A percentile compares a stretch with the other conserved stretches of the same genome.
Evolutionary conservation across 441 rosid species (phyloP).

Genomic region (Mallotus repandus): DNA sequence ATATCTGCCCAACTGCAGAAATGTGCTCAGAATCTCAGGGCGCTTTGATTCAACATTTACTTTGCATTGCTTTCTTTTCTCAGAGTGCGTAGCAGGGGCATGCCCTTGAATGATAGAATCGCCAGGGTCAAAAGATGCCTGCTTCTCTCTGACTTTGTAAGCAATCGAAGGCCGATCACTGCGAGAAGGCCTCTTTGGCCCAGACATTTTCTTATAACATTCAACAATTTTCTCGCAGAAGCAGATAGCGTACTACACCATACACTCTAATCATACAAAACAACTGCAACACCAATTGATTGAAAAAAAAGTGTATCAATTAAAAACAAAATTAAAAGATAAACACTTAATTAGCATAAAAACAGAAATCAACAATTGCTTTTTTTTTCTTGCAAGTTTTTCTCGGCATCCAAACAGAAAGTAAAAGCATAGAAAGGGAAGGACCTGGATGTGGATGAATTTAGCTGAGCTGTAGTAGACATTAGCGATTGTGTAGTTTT

Average conservation of each 20-base stretch:
- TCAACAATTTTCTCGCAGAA: constrained; percentile 23
- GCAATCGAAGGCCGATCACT: constrained; percentile 47
- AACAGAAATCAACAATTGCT: too few species aligned
- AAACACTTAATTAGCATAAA: too few species aligned
- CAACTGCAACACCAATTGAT: constrained; percentile 27
- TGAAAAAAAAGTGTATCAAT: constrained; percentile 1
- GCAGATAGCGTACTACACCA: neutral
- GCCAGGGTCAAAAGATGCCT: constrained; percentile 34
- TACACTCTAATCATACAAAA: constrained; percentile 9
- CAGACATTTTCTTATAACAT: constrained; percentile 40
- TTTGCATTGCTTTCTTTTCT: constrained; percentile 21
- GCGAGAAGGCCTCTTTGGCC: constrained; percentile 35
- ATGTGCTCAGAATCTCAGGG: constrained; percentile 53
- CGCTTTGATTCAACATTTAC: constrained; percentile 28
- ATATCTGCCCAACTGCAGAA: constrained; percentile 51
- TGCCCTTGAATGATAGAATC: constrained; percentile 37
- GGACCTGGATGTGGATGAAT: constrained; percentile 24
- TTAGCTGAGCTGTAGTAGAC: neutral
- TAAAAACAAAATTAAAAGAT: neutral
- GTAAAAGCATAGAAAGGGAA: neutral
- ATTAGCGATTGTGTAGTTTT: neutral
- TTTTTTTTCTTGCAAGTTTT: neutral
- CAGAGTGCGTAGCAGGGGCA: constrained; percentile 23
- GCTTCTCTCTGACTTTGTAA: constrained; percentile 39
- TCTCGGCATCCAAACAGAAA: constrained; percentile 13